Base-by-base conservation (phyloP, 2,329 filamentous ascomycete species). In the Teratosphaeria viscida region DNA sequence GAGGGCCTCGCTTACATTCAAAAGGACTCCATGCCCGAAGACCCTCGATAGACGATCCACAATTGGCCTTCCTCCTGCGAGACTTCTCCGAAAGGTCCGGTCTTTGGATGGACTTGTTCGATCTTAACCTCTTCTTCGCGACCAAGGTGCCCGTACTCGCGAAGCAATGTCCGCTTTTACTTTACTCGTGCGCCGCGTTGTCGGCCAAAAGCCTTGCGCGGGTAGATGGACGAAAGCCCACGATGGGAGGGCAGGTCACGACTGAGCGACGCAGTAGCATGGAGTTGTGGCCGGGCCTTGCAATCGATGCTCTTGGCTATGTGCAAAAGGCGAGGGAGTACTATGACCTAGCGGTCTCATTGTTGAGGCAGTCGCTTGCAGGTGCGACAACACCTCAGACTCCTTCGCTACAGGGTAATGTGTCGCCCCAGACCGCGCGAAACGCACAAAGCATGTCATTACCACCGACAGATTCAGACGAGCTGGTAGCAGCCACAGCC, bases 401-500 rank as follows among this genome's bases (percentile, higher is more conserved):
- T 12, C 66, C 66, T 8, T 66, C 65, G 54, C 39, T 70, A 26
- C 68, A 67, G 27, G 66, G 67, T n/a, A 60, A 64, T 39, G 61
- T 63, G 11, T 65, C 66, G 5, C 62, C 63, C 19, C 58, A 65
- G 11, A 67, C 64, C 5, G 53, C 66, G 32, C 55, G 57, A 7
- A 59, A 52, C 8, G 61, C 63, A 2, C 66, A 68, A 61, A 63
- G 61, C 52, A 58, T 55, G 16, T 63, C 68, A 47, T 62, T 59
- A 62, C 74, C 39, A 66, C 67, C 75, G 39, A 76, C 76, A 55
- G 78, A 78, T 62, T 76, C 79, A 3, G 84, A 86, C 63, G 83
- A 87, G 60, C 77, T 86, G 3, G 76, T 87, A 26, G 83, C 84
- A 8, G 84, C 85, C 2, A 84, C 84, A 2, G 84, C 85, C 0